Base-by-base conservation (phyloP, 2,329 filamentous ascomycete species). In the Sclerotinia trifoliorum region DNA sequence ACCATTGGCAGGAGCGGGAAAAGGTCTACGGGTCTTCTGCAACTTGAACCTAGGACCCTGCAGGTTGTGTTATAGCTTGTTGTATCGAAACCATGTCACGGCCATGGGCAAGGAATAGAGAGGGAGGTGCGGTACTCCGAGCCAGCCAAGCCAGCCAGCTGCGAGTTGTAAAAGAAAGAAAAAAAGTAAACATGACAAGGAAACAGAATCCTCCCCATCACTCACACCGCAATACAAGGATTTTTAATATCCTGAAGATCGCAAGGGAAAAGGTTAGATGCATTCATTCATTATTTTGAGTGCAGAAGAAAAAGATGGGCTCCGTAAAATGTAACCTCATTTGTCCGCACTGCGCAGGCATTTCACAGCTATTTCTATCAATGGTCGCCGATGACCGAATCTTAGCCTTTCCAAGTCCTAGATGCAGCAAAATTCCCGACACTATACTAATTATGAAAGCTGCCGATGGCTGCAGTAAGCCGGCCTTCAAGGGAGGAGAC, bases 221-320 rank as follows among this genome's bases (percentile, higher is more conserved):
- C 29, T 46, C 56, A 35, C 65, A 35, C 65, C 65, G 65, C 57
- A 48, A 56, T 48, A 63, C 65, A 54, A 52, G 57, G 56, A 51
- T 24, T 19, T 32, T 15, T 21, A n/a, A 17, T 46, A 62, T 67
- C 65, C 65, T 66, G 65, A 66, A 66, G 65, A 66, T 61, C 65
- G 44, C 29, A 29, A 51, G 65, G 35, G 13, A 66, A 61, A 52
- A 29, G 49, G 24, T 42, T 56, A 29, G 26, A 17, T 46, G 26
- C 49, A 56, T 44, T 55, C 35, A 35, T 10, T 32, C 32, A 32
- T 5, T 32, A 32, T 32, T 39, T 26, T 15, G 13, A 26, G 48
- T 64, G 61, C 46, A 54, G 29, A 54, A 61, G 44, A n/a, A 8
- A 35, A 55, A 64, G 17, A 44, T 55, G 24, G 21, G 1, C 48